Base-by-base conservation (phyloP, 306 rosid genomes). In the Elaeagnus macrophylla region DNA sequence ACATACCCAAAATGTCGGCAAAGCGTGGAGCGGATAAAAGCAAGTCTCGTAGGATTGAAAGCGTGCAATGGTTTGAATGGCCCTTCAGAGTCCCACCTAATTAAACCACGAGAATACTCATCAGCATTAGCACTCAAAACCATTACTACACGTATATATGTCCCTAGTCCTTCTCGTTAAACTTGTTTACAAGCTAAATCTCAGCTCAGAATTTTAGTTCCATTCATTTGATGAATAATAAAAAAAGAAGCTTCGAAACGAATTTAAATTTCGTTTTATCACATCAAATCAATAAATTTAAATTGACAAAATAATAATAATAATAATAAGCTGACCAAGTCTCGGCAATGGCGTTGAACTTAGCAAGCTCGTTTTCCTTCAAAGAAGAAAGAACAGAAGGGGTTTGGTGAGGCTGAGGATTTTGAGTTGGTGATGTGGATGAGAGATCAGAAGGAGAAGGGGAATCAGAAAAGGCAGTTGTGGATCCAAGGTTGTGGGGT, bases 11-110 rank as follows among this genome's bases (percentile, higher is more conserved):
- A 84, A 87, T 86, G 89, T 20, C 75, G 80, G 69, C 95, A 91
- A 35, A 91, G 78, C n/a, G 82, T 79, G 54, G 89, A 84, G 8
- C 99, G 79, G 48, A 91, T 71, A 59, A 91, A 87, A 53, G 89
- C 86, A 54, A 91, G 77, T 68, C 96, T 80, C 39, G 93, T 71
- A n/a, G 99, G 95, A 77, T 91, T 91, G 83, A 91, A 57, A 56
- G 47, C 65, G 73, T 91, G 99, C 72, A 91, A 68, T n/a, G 99
- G 96, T 64, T 87, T 87, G 66, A 84, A 87, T 1, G 95, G 95
- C 7, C 99, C 96, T 75, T 80, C 95, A 37, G 89, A 80, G 72
- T 91, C 93, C 99, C 99, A 87, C 95, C 96, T 91, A 72, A 19
- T 53, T 1, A 61, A 0, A 60, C 10, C 39, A 57, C 4, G 32